Evolutionary conservation across 768 basidiomycete species (phyloP).

Genomic region (Termitomyces titanicus): DNA sequence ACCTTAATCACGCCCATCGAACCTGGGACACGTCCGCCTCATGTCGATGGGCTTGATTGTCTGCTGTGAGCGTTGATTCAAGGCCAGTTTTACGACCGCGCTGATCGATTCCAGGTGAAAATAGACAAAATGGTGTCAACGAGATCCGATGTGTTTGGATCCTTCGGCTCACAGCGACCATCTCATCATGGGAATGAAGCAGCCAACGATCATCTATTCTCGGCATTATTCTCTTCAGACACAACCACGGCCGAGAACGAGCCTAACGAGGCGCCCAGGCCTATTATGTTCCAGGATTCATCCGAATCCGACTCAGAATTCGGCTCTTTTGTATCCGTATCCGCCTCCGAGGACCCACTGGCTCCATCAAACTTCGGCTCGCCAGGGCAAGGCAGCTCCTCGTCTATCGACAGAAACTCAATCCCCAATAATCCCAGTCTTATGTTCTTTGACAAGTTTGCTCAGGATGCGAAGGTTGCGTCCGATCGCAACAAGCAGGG

Average conservation of each 20-base stretch:
- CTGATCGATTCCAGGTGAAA: background rate
- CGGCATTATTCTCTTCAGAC: background rate
- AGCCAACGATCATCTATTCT: slow-evolving; percentile 1
- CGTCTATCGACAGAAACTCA: background rate
- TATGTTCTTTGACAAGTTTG: slow-evolving; percentile 60
- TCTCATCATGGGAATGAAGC: background rate
- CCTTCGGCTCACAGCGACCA: background rate
- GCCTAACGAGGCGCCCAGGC: background rate
- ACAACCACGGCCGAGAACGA: background rate
- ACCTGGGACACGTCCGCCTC: background rate
- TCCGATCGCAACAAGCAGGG: slow-evolving; percentile 47
- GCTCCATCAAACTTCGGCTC: background rate
- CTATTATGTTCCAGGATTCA: background rate
- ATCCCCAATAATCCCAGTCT: slow-evolving; percentile 26
- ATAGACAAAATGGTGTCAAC: background rate
- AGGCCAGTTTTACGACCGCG: background rate
- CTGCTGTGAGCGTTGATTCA: background rate
- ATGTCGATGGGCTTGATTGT: background rate
- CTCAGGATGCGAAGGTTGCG: slow-evolving; percentile 51
- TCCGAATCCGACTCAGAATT: slow-evolving; percentile 10
- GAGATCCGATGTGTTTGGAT: background rate
- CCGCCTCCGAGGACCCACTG: slow-evolving; percentile 4
- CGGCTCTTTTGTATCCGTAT: slow-evolving; percentile 10
- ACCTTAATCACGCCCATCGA: background rate
- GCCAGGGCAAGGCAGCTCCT: background rate